Conservation (phyloP, 306 rosid genomes). For the Prunus persica region DNA sequence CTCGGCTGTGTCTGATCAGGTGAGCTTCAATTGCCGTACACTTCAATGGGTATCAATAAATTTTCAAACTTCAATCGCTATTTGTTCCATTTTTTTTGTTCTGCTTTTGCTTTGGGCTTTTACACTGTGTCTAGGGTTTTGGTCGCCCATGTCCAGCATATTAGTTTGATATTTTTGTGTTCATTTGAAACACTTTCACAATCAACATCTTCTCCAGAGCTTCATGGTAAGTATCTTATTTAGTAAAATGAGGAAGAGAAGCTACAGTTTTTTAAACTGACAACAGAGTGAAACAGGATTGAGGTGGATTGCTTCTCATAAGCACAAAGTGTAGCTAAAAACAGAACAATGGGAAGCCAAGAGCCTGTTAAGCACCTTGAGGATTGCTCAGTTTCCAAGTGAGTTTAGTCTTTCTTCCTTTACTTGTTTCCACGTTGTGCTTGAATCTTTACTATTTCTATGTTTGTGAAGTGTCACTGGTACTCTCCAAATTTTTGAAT, state of each 20-base stretch:
- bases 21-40: background rate
- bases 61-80: background rate
- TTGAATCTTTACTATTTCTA: background rate
- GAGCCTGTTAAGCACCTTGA: conserved; percentile 77
- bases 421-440: conserved; percentile 4
- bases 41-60: background rate
- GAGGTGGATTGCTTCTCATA: background rate
- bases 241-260: background rate
- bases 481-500: background rate
- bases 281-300: background rate
- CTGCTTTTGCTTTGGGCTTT: background rate
- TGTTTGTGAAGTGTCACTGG: background rate
- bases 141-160: background rate
- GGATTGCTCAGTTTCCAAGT: conserved; percentile 92
- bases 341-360: conserved; percentile 52
- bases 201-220: background rate
- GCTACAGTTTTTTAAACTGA: background rate
- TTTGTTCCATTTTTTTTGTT: background rate
- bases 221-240: background rate
- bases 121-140: background rate
- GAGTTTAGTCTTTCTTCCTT: conserved; percentile 14
- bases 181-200: background rate
- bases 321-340: background rate
- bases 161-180: background rate
- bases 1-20: conserved; percentile 6